Base-by-base conservation (phyloP, 2,329 filamentous ascomycete genomes). In the Trichoderma sp. region DNA sequence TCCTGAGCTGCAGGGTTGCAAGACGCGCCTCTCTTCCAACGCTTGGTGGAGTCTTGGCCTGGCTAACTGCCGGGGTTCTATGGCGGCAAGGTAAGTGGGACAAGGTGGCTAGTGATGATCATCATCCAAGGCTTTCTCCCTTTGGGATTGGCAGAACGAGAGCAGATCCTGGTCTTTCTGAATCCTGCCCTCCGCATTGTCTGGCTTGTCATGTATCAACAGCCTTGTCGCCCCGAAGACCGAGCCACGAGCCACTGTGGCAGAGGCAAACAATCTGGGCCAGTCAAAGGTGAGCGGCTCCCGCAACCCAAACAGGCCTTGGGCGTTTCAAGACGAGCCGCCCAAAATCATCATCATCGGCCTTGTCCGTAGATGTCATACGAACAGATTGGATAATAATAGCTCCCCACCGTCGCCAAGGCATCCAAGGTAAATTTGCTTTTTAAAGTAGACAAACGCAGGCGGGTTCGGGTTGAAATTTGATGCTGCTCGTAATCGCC, bases 211-310 rank as follows among this genome's bases (percentile, higher is more conserved):
- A n/a, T 52, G 37, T 53, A n/a, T n/a, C n/a, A 60, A 35, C 61
- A 64, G 50, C 50, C 37, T 56, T 54, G 60, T 42, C 48, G 50
- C 61, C 35, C 34, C 54, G 22, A 48, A 35, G 37, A 32, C 58
- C 37, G 27, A 68, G 53, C 52, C 53, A 64, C 67, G 53, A 45
- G 67, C 60, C 67, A 65, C 52, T 64, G 59, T 58, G 67, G 39
- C 59, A 68, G 50, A 65, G 45, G 48, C 32, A 45, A 53, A 22
- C 53, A 34, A 29, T 52, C 50, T 25, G 19, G 35, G 54, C 67
- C 67, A 68, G 67, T 68, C 67, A 52, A 65, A 37, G 32, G 42
- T 35, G 58, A 58, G 60, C 39, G 50, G 67, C 53, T 68, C 37
- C 19, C 22, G 48, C 37, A 61, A 29, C 37, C 48, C 50, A 67